These are phyloP conservation scores for Termitomyces sp. DNA, from an alignment of 768 basidiomycete genomes.

Conservation along the genomic window DNA sequence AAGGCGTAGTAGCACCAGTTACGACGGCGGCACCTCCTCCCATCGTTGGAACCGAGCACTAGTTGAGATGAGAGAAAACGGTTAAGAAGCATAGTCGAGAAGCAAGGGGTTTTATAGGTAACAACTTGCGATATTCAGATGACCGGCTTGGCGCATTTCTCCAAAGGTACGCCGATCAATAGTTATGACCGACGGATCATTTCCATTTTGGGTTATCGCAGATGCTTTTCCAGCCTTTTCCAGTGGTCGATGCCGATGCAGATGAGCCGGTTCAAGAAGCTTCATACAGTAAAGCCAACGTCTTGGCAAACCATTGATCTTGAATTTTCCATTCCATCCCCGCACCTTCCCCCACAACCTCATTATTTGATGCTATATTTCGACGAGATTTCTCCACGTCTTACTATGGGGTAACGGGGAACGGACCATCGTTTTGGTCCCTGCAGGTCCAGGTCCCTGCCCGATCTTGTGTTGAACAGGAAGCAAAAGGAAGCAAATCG, in stretches of 20 bases:
- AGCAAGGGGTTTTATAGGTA: constrained; percentile 31
- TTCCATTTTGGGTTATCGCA: constrained; percentile 12
- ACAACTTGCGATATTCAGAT: constrained; percentile 24
- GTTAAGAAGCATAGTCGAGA: constrained; percentile 28
- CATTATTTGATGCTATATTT: constrained; percentile 18
- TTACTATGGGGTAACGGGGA: constrained; percentile 11
- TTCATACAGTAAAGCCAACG: not conserved
- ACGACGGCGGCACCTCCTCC: constrained; percentile 48
- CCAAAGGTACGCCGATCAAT: constrained; percentile 40
- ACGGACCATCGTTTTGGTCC: not conserved
- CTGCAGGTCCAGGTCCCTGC: not conserved
- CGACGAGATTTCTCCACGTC: constrained; percentile 32
- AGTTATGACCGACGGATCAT: constrained; percentile 2
- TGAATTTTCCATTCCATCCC: not conserved
- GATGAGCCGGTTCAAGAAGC: not conserved
- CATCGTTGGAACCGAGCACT: constrained; percentile 41
- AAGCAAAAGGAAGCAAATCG: too few species aligned
- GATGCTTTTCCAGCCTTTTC: not conserved
- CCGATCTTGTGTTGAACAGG: constrained; percentile 6
- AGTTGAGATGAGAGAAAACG: constrained; percentile 27
- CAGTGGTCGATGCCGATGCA: not conserved
- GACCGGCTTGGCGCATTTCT: constrained; percentile 34
- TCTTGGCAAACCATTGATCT: not conserved
- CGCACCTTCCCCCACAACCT: not conserved
- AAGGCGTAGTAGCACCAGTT: constrained; percentile 28